These are phyloP conservation scores for Davidsoniella virescens DNA, from an alignment of 2,329 filamentous ascomycete genomes.

Conservation along the genomic window DNA sequence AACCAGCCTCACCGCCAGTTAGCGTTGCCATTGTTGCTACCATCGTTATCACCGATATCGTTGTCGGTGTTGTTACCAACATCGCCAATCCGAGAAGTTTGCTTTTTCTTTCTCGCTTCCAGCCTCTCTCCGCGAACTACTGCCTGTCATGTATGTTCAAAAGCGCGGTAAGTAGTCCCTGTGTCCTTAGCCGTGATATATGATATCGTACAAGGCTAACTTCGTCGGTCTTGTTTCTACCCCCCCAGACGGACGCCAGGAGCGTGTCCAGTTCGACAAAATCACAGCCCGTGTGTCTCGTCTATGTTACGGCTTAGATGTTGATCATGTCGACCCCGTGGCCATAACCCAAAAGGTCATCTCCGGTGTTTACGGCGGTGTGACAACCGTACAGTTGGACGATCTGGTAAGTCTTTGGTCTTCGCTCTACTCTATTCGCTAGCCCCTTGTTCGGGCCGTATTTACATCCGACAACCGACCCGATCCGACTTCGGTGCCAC, in stretches of 20 bases:
- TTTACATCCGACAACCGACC: neutral
- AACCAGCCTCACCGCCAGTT: neutral
- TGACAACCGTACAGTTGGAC: constrained; percentile 90
- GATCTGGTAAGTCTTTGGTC: constrained; percentile 59
- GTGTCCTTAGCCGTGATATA: neutral
- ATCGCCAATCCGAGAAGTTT: constrained; percentile 8
- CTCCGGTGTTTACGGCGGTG: constrained; percentile 95
- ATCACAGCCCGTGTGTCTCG: constrained; percentile 97
- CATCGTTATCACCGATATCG: neutral
- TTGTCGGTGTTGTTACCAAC: neutral
- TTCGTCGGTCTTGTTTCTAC: constrained; percentile 1
- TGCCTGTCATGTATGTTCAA: constrained; percentile 41
- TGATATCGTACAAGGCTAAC: neutral
- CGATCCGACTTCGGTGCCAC: neutral
- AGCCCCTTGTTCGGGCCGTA: neutral
- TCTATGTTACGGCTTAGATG: constrained; percentile 92
- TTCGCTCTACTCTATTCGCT: neutral
- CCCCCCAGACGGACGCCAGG: constrained; percentile 80
- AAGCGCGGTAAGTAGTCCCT: constrained; percentile 38
- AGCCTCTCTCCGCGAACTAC: constrained; percentile 13
- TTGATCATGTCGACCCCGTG: constrained; percentile 87
- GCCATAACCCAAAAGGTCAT: constrained; percentile 99
- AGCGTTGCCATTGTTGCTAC: neutral
- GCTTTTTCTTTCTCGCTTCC: constrained; percentile 10
- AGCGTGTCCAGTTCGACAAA: constrained; percentile 99